These are phyloP conservation scores for Chlorella sp. DNA, from an alignment of 139 green algal genomes.

Conservation along the genomic window DNA sequence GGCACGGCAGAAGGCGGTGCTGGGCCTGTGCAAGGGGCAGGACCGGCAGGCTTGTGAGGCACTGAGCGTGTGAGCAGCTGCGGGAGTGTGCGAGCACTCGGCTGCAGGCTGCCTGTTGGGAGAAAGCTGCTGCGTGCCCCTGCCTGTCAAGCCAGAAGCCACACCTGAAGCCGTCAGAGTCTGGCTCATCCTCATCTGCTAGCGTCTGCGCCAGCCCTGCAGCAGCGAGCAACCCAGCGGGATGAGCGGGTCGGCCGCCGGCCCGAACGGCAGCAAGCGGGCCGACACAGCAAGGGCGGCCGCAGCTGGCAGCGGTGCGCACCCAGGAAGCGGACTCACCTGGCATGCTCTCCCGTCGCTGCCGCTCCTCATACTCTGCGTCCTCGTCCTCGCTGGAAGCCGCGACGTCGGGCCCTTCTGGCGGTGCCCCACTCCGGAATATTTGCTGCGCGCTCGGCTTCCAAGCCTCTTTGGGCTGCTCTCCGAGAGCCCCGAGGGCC, in stretches of 20 bases:
- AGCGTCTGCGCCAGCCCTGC: slow-evolving; percentile 33
- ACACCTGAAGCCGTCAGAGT: slow-evolving; percentile 29
- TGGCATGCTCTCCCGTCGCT: slow-evolving; percentile 22
- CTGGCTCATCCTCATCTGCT: slow-evolving; percentile 29
- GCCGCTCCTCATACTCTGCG: slow-evolving; percentile 35
- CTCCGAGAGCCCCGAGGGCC: neutral
- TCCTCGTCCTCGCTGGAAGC: slow-evolving; percentile 30
- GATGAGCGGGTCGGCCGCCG: neutral
- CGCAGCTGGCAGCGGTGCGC: neutral
- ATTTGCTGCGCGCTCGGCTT: slow-evolving; percentile 28
- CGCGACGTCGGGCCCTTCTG: neutral
- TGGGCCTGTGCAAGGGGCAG: slow-evolving; percentile 8
- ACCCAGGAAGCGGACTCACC: neutral
- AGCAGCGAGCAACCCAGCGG: too few relatives aligned
- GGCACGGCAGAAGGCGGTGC: slow-evolving; percentile 42
- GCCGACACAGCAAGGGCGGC: too few relatives aligned
- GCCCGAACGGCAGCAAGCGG: too few relatives aligned
- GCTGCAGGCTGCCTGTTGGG: neutral
- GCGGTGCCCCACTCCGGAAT: slow-evolving; percentile 6
- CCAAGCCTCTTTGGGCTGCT: slow-evolving; percentile 14
- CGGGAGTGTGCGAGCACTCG: neutral
- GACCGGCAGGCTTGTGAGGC: neutral
- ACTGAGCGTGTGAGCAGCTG: neutral
- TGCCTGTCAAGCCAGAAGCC: neutral
- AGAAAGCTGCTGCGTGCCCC: neutral